Conservation (phyloP, 2,329 filamentous ascomycete species). For the Chalara sp. region DNA sequence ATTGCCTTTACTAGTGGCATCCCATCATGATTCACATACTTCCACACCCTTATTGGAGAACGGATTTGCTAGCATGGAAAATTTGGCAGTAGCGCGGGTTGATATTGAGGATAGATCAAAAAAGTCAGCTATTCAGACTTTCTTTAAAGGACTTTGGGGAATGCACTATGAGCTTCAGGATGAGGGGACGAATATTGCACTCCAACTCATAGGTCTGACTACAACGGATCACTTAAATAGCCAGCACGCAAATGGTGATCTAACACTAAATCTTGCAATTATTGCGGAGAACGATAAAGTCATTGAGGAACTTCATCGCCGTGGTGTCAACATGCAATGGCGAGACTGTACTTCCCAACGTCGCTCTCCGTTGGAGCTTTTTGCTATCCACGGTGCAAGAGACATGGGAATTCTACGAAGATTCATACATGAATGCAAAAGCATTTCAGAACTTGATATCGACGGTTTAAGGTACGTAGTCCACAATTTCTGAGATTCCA, state of each 20-base stretch:
- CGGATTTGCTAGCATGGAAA: too few relatives aligned
- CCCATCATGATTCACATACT: too few relatives aligned
- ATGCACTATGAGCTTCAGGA: not conserved
- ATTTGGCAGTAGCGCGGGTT: not conserved
- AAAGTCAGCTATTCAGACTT: not conserved
- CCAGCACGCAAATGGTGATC: not conserved
- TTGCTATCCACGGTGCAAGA: conserved; percentile 1
- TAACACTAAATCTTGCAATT: not conserved
- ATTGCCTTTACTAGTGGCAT: too few relatives aligned
- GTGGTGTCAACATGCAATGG: not conserved
- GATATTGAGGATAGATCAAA: not conserved
- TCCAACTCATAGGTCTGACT: not conserved
- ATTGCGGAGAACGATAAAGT: not conserved
- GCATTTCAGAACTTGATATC: too few relatives aligned
- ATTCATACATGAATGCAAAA: too few relatives aligned
- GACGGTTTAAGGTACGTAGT: too few relatives aligned
- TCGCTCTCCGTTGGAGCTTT: conserved; percentile 2
- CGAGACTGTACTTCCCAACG: not conserved
- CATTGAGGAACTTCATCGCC: not conserved
- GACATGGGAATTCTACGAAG: not conserved
- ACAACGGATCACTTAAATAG: not conserved
- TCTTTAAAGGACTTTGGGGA: not conserved
- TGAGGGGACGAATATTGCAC: not conserved
- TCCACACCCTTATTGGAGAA: too few relatives aligned
- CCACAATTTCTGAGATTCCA: too few relatives aligned